Base-by-base conservation (phyloP, 352 stramenopile species). In the Pythium coloratum region DNA sequence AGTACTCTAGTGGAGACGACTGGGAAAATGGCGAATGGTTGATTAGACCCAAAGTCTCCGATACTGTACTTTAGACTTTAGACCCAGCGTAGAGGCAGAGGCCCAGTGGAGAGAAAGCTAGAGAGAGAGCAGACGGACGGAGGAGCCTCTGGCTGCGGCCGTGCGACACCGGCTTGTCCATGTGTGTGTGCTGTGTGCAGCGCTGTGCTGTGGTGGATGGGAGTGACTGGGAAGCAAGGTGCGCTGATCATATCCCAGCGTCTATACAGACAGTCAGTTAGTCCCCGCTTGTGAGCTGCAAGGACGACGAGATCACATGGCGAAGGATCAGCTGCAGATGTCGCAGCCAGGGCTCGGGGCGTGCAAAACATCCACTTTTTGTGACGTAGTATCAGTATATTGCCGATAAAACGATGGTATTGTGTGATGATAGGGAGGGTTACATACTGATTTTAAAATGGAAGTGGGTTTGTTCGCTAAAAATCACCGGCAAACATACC, bases 401-500 rank as follows among this genome's bases (percentile, higher is more conserved):
- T 6, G 10, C 1, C 2, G 6, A 49, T 3, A 0, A n/a, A 49
- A 16, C 6, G 40, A 13, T 16, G 16, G 3, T 6, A 49, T 49
- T 24, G 20, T n/a, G n/a, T n/a, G n/a, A n/a, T n/a, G n/a, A n/a
- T n/a, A n/a, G n/a, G n/a, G n/a, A n/a, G 12, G 32, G 18, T 34
- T 38, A 57, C 24, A 58, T 24, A 58, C 28, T 20, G 16, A 24
- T 20, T 34, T 58, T 20, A 44, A 20, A 40, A 34, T 20, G n/a
- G 50, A 18, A 2, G 18, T 13, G 51, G 14, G 20, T 6, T 20
- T 6, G 16, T 6, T 33, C 6, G 2, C 55, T 57, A 59, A 40
- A 66, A 66, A 26, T 66, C 59, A n/a, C 59, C 59, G 24, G 59
- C 59, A 36, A 66, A 66, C n/a, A 49, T 33, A 28, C 44, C 59